Conservation (phyloP, 345 rosid genomes). For the Salix exigua region DNA sequence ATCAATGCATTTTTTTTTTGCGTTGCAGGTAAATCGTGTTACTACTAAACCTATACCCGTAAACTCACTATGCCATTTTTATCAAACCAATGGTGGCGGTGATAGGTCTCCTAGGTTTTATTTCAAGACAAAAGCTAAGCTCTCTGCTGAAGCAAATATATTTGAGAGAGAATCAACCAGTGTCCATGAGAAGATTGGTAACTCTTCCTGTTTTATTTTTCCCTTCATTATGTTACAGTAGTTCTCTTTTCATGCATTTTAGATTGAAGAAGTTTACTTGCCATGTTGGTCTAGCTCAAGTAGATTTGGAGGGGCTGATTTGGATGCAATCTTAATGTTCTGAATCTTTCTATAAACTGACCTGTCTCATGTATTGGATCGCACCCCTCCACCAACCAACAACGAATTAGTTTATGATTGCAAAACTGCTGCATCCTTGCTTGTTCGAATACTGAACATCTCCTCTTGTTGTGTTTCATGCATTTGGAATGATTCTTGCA, state of each 20-base stretch:
- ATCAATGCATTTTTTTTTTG: neutral
- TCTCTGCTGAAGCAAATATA: conserved; percentile 47
- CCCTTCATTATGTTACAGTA: neutral
- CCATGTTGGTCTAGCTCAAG: too few relatives aligned
- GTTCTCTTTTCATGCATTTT: neutral
- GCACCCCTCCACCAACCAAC: neutral
- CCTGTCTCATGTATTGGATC: neutral
- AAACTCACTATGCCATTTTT: conserved; percentile 21
- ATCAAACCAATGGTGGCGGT: conserved; percentile 22
- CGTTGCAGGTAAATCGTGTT: conserved; percentile 29
- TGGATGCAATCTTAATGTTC: neutral
- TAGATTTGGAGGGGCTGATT: neutral
- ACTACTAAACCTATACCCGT: conserved; percentile 21
- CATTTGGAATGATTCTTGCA: neutral
- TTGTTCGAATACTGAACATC: neutral
- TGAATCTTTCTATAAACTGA: neutral
- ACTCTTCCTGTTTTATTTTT: neutral
- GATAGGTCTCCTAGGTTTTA: conserved; percentile 21
- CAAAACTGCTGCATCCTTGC: neutral
- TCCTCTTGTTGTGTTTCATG: neutral
- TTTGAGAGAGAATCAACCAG: conserved; percentile 44
- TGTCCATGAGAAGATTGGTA: conserved; percentile 46
- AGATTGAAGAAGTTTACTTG: too few relatives aligned
- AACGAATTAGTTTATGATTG: neutral
- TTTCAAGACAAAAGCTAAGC: conserved; percentile 42